Base-by-base conservation (phyloP, 169 alveolate species). In the Cystoisospora suis region DNA sequence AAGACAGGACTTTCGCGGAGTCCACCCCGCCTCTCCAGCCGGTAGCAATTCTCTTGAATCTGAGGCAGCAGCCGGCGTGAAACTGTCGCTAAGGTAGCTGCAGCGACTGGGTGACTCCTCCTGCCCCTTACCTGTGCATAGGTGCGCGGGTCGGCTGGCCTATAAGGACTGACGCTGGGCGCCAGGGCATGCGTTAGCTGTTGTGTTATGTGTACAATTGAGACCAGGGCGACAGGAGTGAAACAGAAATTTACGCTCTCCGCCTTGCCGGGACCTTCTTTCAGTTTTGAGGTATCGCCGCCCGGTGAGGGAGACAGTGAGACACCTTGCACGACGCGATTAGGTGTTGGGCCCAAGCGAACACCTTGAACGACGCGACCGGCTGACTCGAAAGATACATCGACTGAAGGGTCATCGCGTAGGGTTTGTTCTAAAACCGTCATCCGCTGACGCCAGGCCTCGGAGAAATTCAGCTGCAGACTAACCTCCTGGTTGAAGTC, bases 111-210 rank as follows among this genome's bases (percentile, higher is more conserved):
- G 47, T 46, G n/a, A 46, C 85, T 75, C 59, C 65, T 44, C 36
- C 61, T 23, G 59, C 5, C n/a, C 12, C 70, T 85, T 12, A 44
- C 27, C n/a, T 56, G 36, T 0, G 46, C 3, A 0, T 53, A 69
- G 9, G 81, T 85, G 81, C 49, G 83, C 56, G 59, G 45, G 15
- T 12, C 81, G 5, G 90, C 90, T 49, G 81, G n/a, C 44, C 90
- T 58, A 44, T 29, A 12, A 7, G 81, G 56, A 47, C 46, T 58
- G 61, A n/a, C 27, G 44, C 46, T 42, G 29, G 20, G 59, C 47
- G 56, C 38, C 44, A 42, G 40, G 20, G 17, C 56, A 20, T 85
- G 90, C 61, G 61, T 1, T 29, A 59, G 77, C 32, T 40, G 27
- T 44, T 36, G 58, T 3, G 44, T 59, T 4, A 85, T 58, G 27